Evolutionary conservation across 192 early-diverging fungal genomes (phyloP).

Genomic region (Dissophora globulifera): DNA sequence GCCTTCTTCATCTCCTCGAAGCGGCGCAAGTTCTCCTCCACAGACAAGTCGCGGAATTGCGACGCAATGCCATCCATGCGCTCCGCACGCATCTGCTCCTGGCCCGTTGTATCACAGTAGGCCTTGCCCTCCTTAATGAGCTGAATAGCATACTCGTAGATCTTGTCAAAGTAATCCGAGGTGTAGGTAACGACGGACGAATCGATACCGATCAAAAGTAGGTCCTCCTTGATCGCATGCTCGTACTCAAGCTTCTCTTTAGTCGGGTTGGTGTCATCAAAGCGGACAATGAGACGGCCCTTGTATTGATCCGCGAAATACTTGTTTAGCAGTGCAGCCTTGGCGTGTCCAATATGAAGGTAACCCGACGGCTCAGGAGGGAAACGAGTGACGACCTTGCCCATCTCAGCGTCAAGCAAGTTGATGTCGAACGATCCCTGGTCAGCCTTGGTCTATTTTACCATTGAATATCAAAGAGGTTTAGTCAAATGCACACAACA

Average conservation of each 20-base stretch:
- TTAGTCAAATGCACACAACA: neutral
- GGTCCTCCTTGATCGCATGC: conserved; percentile 93
- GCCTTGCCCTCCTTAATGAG: conserved; percentile 90
- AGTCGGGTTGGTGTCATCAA: conserved; percentile 98
- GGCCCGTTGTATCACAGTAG: conserved; percentile 93
- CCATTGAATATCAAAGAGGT: too few relatives aligned
- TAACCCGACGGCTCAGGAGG: conserved; percentile 99
- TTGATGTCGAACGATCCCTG: conserved; percentile 95
- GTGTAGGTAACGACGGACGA: conserved; percentile 86
- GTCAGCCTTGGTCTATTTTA: conserved; percentile 53
- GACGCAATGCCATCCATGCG: conserved; percentile 86
- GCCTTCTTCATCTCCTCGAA: conserved; percentile 94
- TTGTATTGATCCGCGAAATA: conserved; percentile 92
- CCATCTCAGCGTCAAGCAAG: conserved; percentile 79
- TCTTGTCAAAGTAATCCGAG: conserved; percentile 90
- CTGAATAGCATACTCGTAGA: conserved; percentile 86
- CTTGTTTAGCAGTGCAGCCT: conserved; percentile 98
- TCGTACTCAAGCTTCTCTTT: conserved; percentile 99
- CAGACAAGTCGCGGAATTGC: conserved; percentile 81
- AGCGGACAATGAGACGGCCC: conserved; percentile 94
- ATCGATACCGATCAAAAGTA: conserved; percentile 87
- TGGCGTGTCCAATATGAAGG: conserved; percentile 99
- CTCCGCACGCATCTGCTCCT: conserved; percentile 85
- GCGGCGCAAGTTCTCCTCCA: conserved; percentile 91
- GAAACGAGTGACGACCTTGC: conserved; percentile 96